Base-by-base conservation (phyloP, 2,329 filamentous ascomycete genomes). In the Cordyceps sp. region DNA sequence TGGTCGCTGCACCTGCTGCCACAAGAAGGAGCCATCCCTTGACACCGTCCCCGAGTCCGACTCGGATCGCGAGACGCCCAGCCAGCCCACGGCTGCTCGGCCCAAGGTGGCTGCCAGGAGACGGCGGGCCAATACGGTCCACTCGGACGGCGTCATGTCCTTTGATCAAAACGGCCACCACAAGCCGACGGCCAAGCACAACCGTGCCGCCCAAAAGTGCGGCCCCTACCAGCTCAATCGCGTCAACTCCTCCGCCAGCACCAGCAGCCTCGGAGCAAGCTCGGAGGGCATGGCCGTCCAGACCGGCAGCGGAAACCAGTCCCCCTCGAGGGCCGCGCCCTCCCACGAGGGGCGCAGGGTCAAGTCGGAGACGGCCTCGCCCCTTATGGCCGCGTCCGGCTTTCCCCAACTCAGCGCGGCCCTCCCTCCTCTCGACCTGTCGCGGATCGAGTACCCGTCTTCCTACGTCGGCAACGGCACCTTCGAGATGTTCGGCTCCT, bases 41-140 rank as follows among this genome's bases (percentile, higher is more conserved):
- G 71, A 76, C 44, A 68, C 72, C 2, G 72, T 78, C 13, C 71
- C 69, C 33, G 73, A 78, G 50, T 71, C 70, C 38, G 66, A 73
- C 45, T 68, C 70, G 37, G 65, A 75, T 40, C 54, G 58, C 37
- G 59, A 32, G 18, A 64, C 34, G 45, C 52, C 29, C 45, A 47
- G 20, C 38, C n/a, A n/a, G n/a, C n/a, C n/a, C n/a, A n/a, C n/a
- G 22, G 35, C 43, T 26, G 39, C 49, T 37, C 49, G 49, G 39
- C 52, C 59, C 34, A 68, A 65, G 44, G 55, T 42, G 45, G 51
- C 48, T 33, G 42, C 49, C 21, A 63, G 66, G 32, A 61, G 68
- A 42, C 64, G 69, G 41, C 62, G 72, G 39, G 69, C 74, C 36
- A 69, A 72, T 45, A 75, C 72, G 27, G 62, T 68, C 33, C 71